Evolutionary conservation across 2,329 filamentous ascomycete genomes (phyloP).

Genomic region (Zymoseptoria tritici): DNA sequence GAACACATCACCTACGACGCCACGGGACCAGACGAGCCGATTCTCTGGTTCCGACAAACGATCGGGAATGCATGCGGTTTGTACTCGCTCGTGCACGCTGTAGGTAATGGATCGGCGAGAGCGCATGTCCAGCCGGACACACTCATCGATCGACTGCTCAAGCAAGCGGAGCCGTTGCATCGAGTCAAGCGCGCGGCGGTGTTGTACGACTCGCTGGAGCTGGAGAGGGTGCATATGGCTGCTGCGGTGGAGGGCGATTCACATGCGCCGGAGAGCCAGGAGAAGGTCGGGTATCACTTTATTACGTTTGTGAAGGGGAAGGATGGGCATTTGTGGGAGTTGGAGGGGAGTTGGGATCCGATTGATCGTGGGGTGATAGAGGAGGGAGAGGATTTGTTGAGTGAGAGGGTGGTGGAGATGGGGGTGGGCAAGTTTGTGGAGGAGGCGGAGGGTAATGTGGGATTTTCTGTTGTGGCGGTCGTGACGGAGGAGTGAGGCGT

Average conservation of each 20-base stretch:
- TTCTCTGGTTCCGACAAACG: conserved; percentile 54
- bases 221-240: conserved; percentile 39
- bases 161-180: conserved; percentile 37
- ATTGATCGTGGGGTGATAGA: conserved; percentile 36
- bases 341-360: conserved; percentile 40
- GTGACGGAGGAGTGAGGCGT: conserved; percentile 17
- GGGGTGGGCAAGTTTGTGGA: conserved; percentile 35
- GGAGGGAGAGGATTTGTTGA: conserved; percentile 40
- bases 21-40: conserved; percentile 43
- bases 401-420: conserved; percentile 34
- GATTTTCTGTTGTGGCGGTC: conserved; percentile 41
- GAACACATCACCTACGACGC: conserved; percentile 16
- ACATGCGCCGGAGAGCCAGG: conserved; percentile 23
- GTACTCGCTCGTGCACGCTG: conserved; percentile 50
- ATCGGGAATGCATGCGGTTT: conserved; percentile 48
- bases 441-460: conserved; percentile 31
- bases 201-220: conserved; percentile 42
- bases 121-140: conserved; percentile 38
- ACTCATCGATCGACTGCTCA: conserved; percentile 39
- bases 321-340: conserved; percentile 41
- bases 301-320: conserved; percentile 41
- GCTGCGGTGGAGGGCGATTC: conserved; percentile 39
- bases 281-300: conserved; percentile 37
- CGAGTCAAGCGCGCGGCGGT: conserved; percentile 41
- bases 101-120: conserved; percentile 44